These are phyloP conservation scores for Lentinus brumalis DNA, from an alignment of 768 basidiomycete species.

Conservation along the genomic window DNA sequence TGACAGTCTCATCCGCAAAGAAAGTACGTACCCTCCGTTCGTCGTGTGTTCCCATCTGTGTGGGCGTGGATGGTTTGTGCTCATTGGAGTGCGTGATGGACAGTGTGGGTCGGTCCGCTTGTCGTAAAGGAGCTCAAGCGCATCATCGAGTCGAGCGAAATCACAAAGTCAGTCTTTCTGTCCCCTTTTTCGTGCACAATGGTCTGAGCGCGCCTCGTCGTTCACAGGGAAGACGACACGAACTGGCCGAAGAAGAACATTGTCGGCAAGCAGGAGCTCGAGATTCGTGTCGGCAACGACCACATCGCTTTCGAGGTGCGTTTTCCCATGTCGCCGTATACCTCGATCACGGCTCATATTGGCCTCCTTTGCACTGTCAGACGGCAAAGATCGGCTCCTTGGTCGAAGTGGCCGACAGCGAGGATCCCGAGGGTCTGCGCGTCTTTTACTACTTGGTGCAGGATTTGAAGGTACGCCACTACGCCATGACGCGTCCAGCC, in stretches of 20 bases:
- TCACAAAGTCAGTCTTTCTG: slow-evolving; percentile 72
- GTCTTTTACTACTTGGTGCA: slow-evolving; percentile 99
- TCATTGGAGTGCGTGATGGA: neutral
- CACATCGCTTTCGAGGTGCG: slow-evolving; percentile 96
- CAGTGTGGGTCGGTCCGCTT: slow-evolving; percentile 94
- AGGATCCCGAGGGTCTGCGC: slow-evolving; percentile 95
- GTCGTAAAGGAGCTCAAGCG: slow-evolving; percentile 94
- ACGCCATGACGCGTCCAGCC: too few species aligned
- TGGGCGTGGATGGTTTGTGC: neutral
- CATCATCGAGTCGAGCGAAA: slow-evolving; percentile 90
- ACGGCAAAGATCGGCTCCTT: slow-evolving; percentile 98
- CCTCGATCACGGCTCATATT: neutral
- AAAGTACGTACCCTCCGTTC: slow-evolving; percentile 63
- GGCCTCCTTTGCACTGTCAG: slow-evolving; percentile 41
- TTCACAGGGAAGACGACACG: slow-evolving; percentile 91
- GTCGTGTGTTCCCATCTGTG: too few species aligned
- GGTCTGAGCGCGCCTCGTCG: neutral
- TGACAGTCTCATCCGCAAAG: slow-evolving; percentile 97
- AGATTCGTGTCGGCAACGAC: slow-evolving; percentile 90
- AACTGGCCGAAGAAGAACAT: slow-evolving; percentile 99
- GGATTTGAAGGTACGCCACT: slow-evolving; percentile 78
- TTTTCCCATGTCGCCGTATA: neutral
- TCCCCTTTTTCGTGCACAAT: neutral
- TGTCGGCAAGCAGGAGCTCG: slow-evolving; percentile 97
- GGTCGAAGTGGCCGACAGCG: slow-evolving; percentile 95